A percentile compares a stretch with the other conserved stretches of the same genome.
Evolutionary conservation across 2,329 filamentous ascomycete species (phyloP).

Genomic region (Colletotrichum phormii): DNA sequence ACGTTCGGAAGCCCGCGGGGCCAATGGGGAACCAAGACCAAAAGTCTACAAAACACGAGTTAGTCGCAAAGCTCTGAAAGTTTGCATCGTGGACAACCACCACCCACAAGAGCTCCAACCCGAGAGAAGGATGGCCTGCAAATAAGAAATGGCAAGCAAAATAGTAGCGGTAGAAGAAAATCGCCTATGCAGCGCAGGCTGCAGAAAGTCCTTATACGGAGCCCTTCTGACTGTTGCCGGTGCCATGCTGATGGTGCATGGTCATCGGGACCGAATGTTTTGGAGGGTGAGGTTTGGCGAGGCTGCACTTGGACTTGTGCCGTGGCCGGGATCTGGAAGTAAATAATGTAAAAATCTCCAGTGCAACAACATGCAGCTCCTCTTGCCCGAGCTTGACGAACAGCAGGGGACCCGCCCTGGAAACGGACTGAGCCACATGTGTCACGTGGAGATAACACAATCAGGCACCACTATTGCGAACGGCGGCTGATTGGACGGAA

Average conservation of each 20-base stretch:
- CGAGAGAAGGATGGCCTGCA: constrained; percentile 77
- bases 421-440: background rate
- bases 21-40: constrained; percentile 92
- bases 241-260: constrained; percentile 64
- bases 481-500: constrained; percentile 21
- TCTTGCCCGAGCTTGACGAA: constrained; percentile 18
- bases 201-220: constrained; percentile 89
- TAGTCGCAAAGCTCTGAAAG: constrained; percentile 19
- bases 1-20: constrained; percentile 77
- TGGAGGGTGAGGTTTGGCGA: constrained; percentile 39
- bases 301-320: constrained; percentile 35
- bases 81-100: constrained; percentile 38
- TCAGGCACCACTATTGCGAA: constrained; percentile 24
- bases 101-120: constrained; percentile 76
- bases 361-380: constrained; percentile 33
- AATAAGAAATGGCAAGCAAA: constrained; percentile 78
- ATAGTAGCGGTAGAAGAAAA: constrained; percentile 83
- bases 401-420: constrained; percentile 7
- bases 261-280: constrained; percentile 47
- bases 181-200: constrained; percentile 86
- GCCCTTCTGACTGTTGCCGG: constrained; percentile 65
- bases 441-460: constrained; percentile 29
- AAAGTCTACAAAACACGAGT: constrained; percentile 65
- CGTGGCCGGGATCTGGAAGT: constrained; percentile 38
- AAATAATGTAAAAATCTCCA: constrained; percentile 38